Evolutionary conservation across 441 rosid species (phyloP), one percentile per base, ranked within the genome.

Genomic region (Adansonia gregorii): DNA sequence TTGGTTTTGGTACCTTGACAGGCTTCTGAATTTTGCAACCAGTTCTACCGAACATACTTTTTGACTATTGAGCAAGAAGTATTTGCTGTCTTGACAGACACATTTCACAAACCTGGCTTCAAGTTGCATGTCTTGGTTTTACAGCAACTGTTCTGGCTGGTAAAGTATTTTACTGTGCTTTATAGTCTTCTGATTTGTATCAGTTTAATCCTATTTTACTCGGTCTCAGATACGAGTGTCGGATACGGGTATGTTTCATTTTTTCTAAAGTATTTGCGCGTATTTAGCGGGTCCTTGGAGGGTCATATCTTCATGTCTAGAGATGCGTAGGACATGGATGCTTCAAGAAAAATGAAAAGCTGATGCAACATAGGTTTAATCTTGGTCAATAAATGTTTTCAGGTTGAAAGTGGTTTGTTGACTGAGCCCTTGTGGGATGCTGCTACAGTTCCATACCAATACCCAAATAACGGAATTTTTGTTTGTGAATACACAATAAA

Each of bases 21-120:
- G 94, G 88, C 78, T 49, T 90, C 92, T 8, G 97, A 92, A 81
- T 92, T 92, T 82, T 90, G 97, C 58, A 87, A 90, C 74, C 94
- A 92, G 67, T 92, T 92, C 88, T 90, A 86, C 81, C 82, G 83
- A 69, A 84, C 92, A 7, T 92, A 92, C 79, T 90, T 85, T 78
- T 60, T 90, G 82, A 88, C 90, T 10, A 90, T 90, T 56, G 99
- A 93, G 92, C 99, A 94, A 86, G 99, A 97, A 85, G 93, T 89
- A 78, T 97, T 97, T 89, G 98, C 94, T 0, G 99, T 97, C 74
- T 85, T 97, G 84, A 92, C 99, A 0, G 98, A 97, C 83, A 97
- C 99, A n/a, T 97, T 97, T 79, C 99, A 97, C 74, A 97, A 97
- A 81, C 99, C 99, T 84, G 99, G 99, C 66, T 97, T 97, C 90